Evolutionary conservation across 2,329 filamentous ascomycete species (phyloP), one percentile per base, ranked within the genome.

Genomic region (Ophiocordyceps australis): DNA sequence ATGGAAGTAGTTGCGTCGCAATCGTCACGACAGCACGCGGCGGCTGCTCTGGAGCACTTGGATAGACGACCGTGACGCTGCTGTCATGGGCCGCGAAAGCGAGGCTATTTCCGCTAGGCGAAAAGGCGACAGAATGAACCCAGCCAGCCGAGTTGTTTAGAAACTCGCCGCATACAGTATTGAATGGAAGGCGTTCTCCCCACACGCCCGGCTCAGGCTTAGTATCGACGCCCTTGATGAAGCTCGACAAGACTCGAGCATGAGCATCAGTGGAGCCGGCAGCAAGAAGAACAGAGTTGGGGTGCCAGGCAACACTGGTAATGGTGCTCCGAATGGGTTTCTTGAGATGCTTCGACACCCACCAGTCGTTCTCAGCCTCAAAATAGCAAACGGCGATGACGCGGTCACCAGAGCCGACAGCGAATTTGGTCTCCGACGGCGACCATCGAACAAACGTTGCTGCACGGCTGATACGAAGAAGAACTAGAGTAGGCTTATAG

Each of bases 321-420:
- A 98, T 86, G 30, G 89, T 98, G 49, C 83, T 93, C 38, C 86
- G 79, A 42, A 98, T 92, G 13, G 89, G 89, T 67, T 95, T 98
- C 71, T 95, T 95, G 46, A 98, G 58, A 55, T 98, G 89, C 65
- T 98, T 98, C 20, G 85, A 94, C 22, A 98, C 86, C 89, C 89
- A 98, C 89, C 89, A 98, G 60, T 98, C 85, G 54, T 98, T 94
- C 54, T 98, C 89, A 50, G 93, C 81, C 47, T 98, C 89, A 41
- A 98, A 98, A 60, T 95, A 95, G 64, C 89, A 98, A 39, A 95
- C 69, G 21, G 89, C 83, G 42, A 98, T 93, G 36, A 93, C 78
- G 35, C 89, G 75, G 40, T 93, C 89, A 33, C 89, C 89, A 16
- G 85, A 94, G 32, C 89, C 89, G 15, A 95, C 89, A 28, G 89